phyloP scores from a whole-genome alignment of 805 yeast genomes.

The Wickerhamiella allomyrinae region DNA sequence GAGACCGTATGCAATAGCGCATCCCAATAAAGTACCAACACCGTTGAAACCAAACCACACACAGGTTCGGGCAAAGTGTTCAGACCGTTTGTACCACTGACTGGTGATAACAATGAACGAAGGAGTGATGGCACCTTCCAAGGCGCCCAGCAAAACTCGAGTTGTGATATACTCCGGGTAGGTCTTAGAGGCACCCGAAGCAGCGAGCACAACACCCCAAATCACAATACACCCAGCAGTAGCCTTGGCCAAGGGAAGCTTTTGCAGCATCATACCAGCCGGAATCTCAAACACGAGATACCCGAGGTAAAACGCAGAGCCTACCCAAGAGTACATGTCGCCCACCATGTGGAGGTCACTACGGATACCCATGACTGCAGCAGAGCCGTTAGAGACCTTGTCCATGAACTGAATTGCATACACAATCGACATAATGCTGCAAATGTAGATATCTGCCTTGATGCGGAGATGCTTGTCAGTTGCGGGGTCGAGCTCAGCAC shows the following conservation, averaged over 20 bases:
- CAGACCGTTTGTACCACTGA: constrained; percentile 38
- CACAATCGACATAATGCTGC: constrained; percentile 37
- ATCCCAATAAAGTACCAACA: constrained; percentile 33
- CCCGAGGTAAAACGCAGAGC: constrained; percentile 52
- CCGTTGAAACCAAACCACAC: constrained; percentile 33
- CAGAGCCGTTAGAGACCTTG: constrained; percentile 37
- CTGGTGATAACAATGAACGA: constrained; percentile 41
- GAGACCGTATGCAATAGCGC: constrained; percentile 36
- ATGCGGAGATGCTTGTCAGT: constrained; percentile 26
- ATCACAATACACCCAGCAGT: constrained; percentile 28
- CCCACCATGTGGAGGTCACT: constrained; percentile 34
- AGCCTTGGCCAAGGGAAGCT: constrained; percentile 41
- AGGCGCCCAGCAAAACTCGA: constrained; percentile 35
- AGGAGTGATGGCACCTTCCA: constrained; percentile 42
- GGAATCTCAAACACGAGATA: constrained; percentile 45
- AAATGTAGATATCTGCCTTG: constrained; percentile 38
- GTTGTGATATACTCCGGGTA: constrained; percentile 34
- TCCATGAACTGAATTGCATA: constrained; percentile 48
- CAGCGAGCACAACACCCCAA: constrained; percentile 35
- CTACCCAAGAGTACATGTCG: constrained; percentile 33
- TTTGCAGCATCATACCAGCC: constrained; percentile 34
- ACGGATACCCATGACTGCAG: constrained; percentile 39
- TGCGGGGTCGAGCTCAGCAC: constrained; percentile 11
- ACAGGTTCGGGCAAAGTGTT: constrained; percentile 33
- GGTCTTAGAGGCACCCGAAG: constrained; percentile 32